Base-by-base conservation (phyloP, 257 asterid species). In the Nicotiana obtusifolia region DNA sequence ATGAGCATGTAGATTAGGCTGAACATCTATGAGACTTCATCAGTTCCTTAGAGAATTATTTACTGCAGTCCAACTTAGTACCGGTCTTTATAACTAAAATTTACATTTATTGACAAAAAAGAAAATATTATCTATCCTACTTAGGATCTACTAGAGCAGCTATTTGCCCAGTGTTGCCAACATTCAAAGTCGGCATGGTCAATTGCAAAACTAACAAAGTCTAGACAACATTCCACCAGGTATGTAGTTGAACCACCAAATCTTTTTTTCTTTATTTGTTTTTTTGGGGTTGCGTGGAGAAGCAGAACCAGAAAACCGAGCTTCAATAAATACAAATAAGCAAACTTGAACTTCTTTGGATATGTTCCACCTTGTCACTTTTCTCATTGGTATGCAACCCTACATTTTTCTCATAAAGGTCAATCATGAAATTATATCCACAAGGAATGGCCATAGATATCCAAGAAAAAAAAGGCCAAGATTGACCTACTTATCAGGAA, bases 371-470 rank as follows among this genome's bases (percentile, higher is more conserved):
- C 61, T 47, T 22, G 79, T 49, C 37, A 73, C 61, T 47, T 73
- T 44, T 22, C 41, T 47, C 79, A 49, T 47, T 73, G 61, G 61
- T 3, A 24, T 73, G 78, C 61, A 73, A 22, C 41, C 41, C 61
- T 73, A 73, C 41, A 28, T 73, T 24, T 47, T 73, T 73, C 22
- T 47, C 22, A 73, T n/a, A 13, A 71, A 22, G 35, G 20, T 71
- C 60, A 22, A 71, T 14, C 60, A 44, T 47, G 78, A 52, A 20
- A 41, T 19, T 41, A 64, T 62, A 41, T 69, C 20, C 77, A 41
- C 78, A 69, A 69, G 78, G 78, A 71, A 71, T 71, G 37, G 22
- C 60, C 78, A 44, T 54, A 47, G 4, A 71, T 44, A 71, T 71
- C 77, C 37, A 71, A 71, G 57, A 41, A 22, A 44, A n/a, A 28